Conservation (phyloP, 805 yeast species). For the Myxozyma neglecta region DNA sequence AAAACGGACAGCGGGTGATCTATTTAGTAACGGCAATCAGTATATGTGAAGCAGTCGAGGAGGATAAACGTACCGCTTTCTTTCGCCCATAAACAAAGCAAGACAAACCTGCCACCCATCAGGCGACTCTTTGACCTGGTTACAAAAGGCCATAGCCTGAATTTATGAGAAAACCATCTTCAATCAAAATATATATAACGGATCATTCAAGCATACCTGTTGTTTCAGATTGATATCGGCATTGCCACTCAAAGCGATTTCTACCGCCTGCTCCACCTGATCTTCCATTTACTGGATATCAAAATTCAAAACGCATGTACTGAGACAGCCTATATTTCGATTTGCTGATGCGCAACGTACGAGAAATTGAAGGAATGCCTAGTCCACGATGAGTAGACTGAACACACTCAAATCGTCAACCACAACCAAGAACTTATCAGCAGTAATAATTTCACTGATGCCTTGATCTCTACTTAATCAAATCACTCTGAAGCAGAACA, state of each 20-base stretch:
- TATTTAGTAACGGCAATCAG: conserved; percentile 1
- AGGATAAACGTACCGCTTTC: conserved; percentile 33
- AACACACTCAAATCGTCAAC: too few relatives aligned
- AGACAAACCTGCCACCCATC: conserved; percentile 52
- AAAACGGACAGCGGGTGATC: conserved; percentile 60
- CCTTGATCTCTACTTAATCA: too few relatives aligned
- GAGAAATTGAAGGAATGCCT: neutral
- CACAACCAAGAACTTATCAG: too few relatives aligned
- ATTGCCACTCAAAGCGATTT: conserved; percentile 71
- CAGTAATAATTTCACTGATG: too few relatives aligned
- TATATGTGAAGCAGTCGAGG: neutral
- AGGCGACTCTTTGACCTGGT: conserved; percentile 46
- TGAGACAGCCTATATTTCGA: neutral
- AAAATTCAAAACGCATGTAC: neutral
- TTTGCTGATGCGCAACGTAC: neutral
- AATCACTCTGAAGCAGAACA: neutral
- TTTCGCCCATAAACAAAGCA: conserved; percentile 42
- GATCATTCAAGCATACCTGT: conserved; percentile 44
- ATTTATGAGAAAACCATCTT: neutral
- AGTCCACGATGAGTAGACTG: too few relatives aligned
- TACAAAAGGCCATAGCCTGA: conserved; percentile 48
- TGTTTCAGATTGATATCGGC: conserved; percentile 61
- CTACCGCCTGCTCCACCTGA: conserved; percentile 87
- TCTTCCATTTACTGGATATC: conserved; percentile 39
- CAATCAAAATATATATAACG: neutral